Evolutionary conservation across 2,329 filamentous ascomycete species (phyloP).

Genomic region (Arthrobotrys iridis): DNA sequence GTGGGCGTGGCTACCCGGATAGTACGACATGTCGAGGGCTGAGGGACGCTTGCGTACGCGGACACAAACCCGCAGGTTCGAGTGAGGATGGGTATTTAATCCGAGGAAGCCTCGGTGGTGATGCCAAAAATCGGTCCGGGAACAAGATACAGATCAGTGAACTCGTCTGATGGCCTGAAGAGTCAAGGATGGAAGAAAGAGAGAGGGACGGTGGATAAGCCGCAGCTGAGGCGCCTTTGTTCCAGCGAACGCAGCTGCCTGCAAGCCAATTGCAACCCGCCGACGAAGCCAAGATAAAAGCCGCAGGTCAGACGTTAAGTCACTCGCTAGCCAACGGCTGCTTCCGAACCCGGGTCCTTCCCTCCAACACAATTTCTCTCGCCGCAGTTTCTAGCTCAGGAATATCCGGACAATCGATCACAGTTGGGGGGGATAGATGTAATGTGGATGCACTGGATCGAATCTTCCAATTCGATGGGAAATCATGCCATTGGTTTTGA

Average conservation of each 20-base stretch:
- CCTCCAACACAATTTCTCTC: slow-evolving; percentile 10
- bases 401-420: not conserved
- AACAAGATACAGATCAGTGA: not conserved
- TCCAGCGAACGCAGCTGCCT: slow-evolving; percentile 4
- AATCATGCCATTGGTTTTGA: not conserved
- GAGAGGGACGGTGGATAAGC: slow-evolving; percentile 23
- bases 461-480: not conserved
- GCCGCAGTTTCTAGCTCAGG: not conserved
- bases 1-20: slow-evolving; percentile 41
- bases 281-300: slow-evolving; percentile 38
- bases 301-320: slow-evolving; percentile 18
- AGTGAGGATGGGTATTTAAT: not conserved
- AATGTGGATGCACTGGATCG: no score
- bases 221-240: slow-evolving; percentile 36
- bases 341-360: slow-evolving; percentile 25
- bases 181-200: not conserved
- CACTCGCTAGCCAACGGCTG: slow-evolving; percentile 18
- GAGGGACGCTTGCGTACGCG: slow-evolving; percentile 24
- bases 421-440: no score
- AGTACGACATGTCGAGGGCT: slow-evolving; percentile 51
- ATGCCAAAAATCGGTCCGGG: not conserved
- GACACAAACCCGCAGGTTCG: slow-evolving; percentile 5
- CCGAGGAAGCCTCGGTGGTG: not conserved
- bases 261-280: slow-evolving; percentile 22
- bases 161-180: not conserved